Percentiles rank a stretch among this genome's conserved stretches.
phyloP scores from a whole-genome alignment of 257 asterid genomes.

The Ilex aquifolium region DNA sequence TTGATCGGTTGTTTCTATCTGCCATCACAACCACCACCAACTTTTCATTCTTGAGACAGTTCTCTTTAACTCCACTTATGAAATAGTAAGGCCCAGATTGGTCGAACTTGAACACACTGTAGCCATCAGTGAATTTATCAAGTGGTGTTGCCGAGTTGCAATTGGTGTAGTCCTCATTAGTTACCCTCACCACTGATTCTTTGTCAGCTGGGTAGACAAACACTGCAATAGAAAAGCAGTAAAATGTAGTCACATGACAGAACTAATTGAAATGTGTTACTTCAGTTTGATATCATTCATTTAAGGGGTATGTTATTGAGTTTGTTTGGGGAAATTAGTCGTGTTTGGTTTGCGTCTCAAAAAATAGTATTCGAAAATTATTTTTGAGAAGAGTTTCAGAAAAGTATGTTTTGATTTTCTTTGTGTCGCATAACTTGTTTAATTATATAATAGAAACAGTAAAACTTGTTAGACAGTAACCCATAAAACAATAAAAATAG shows the following conservation, averaged over 20 bases:
- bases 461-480: no score
- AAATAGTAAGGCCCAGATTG: neutral
- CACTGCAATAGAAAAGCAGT: constrained; percentile 37
- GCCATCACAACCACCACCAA: constrained; percentile 5
- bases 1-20: neutral
- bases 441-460: no score
- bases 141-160: neutral
- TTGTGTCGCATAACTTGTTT: no score
- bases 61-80: neutral
- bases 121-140: neutral
- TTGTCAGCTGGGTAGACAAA: neutral
- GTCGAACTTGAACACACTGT: neutral
- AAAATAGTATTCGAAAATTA: no score
- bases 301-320: no score
- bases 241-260: neutral
- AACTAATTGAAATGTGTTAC: no score
- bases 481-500: no score
- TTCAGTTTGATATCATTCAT: no score
- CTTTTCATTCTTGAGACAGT: neutral
- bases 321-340: no score
- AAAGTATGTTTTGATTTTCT: no score
- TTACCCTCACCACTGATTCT: neutral
- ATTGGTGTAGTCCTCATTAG: neutral
- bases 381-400: no score
- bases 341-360: no score